Conservation (phyloP, 441 rosid species). For the Euphorbia corollata region DNA sequence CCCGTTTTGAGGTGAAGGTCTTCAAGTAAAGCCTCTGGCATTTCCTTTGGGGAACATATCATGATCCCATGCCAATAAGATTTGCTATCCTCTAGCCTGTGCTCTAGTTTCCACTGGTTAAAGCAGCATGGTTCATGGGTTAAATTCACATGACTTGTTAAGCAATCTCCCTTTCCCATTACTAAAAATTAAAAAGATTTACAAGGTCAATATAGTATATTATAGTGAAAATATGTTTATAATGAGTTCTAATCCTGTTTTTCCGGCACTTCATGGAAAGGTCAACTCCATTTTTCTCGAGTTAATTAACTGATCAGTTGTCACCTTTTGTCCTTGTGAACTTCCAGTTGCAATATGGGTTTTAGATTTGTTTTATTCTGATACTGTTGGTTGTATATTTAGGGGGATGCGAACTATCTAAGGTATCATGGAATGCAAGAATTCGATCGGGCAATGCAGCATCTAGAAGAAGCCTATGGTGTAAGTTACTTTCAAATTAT, state of each 20-base stretch:
- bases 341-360: not conserved
- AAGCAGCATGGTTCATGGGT: not conserved
- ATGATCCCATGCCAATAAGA: not conserved
- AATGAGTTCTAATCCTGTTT: too few species aligned
- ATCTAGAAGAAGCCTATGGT: conserved; percentile 61
- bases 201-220: not conserved
- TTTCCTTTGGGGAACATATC: not conserved
- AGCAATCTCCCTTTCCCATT: not conserved
- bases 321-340: not conserved
- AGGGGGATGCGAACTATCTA: conserved; percentile 80
- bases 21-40: too few species aligned
- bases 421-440: conserved; percentile 86
- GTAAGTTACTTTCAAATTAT: conserved; percentile 42
- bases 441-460: conserved; percentile 94
- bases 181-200: not conserved
- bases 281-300: too few species aligned
- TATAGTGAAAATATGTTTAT: not conserved
- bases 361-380: not conserved
- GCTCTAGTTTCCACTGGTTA: not conserved
- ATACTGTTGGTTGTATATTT: conserved; percentile 18
- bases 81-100: not conserved
- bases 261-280: too few species aligned
- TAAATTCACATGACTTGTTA: not conserved
- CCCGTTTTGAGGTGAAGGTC: not conserved
- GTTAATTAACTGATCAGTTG: not conserved